Base-by-base conservation (phyloP, 192 early-diverging fungal species). In the Coemansia sp. region DNA sequence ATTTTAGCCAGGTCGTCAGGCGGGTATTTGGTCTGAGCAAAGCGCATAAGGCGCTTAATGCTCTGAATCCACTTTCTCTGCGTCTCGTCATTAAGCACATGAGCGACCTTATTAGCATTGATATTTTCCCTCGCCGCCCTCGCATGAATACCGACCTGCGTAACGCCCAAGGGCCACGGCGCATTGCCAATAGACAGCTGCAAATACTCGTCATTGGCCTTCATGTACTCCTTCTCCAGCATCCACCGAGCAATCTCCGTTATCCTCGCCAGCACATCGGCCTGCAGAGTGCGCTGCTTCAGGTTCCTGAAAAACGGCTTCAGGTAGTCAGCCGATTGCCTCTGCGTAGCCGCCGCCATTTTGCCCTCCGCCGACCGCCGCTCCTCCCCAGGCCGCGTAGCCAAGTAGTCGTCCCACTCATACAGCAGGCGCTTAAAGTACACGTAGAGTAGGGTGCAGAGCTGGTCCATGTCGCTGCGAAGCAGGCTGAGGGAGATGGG, bases 61-160 rank as follows among this genome's bases (percentile, higher is more conserved):
- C 88, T 88, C 81, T 99, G 97, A 82, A 99, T 99, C 97, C 97
- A 99, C 72, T 99, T 99, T 45, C 97, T 87, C 64, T 94, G 92
- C 0, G 89, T 88, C 81, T 98, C 97, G 64, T 98, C 94, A 75
- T 99, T 99, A 11, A 99, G 85, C 20, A 94, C 95, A 75, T 99
- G 97, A 2, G 97, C 97, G 13, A 99, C 94, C 68, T 99, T 92
- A 6, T 90, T 88, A 1, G 93, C 86, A 72, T 90, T 91, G 87
- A 99, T 97, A 77, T 95, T 98, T 79, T 97, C 95, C 45, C 95
- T 92, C n/a, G 91, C 92, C 20, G 91, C 93, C 69, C 95, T 90
- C 72, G 95, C 94, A 83, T 99, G 96, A 70, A 98, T 98, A 85
- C 96, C 93, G 69, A 95, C 93, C 88, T 94, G 93, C 61, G 95